phyloP scores from a whole-genome alignment of 257 asterid species.

The Rubia yunnanensis region DNA sequence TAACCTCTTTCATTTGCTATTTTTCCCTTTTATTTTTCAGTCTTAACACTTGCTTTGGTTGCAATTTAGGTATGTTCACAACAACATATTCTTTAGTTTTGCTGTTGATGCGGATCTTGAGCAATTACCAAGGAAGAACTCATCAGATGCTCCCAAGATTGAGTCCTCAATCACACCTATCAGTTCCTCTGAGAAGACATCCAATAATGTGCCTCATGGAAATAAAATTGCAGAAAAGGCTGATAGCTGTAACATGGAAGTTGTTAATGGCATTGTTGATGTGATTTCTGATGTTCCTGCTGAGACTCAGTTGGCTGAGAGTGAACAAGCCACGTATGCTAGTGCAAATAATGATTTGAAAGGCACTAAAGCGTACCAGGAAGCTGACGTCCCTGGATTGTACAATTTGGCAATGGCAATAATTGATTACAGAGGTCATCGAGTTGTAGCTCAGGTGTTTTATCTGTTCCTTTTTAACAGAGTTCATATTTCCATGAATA shows the following conservation, averaged over 20 bases:
- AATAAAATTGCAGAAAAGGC: slow-evolving; percentile 27
- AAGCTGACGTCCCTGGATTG: slow-evolving; percentile 86
- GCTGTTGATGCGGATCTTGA: slow-evolving; percentile 84
- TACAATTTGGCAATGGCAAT: slow-evolving; percentile 96
- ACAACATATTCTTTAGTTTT: slow-evolving; percentile 94
- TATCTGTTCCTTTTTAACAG: not conserved
- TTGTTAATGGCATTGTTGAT: slow-evolving; percentile 26
- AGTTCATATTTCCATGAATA: not conserved
- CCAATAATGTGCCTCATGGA: slow-evolving; percentile 26
- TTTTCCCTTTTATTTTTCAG: not conserved
- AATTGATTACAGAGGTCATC: slow-evolving; percentile 94
- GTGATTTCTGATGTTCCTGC: slow-evolving; percentile 39
- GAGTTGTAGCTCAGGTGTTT: slow-evolving; percentile 92
- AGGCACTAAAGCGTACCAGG: slow-evolving; percentile 97
- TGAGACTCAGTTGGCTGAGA: slow-evolving; percentile 76
- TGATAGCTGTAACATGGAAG: slow-evolving; percentile 27
- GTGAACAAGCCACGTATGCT: slow-evolving; percentile 98
- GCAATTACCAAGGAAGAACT: slow-evolving; percentile 47
- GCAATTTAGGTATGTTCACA: slow-evolving; percentile 78
- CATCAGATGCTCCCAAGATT: slow-evolving; percentile 37
- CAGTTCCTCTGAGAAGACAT: slow-evolving; percentile 28
- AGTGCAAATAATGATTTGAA: slow-evolving; percentile 94
- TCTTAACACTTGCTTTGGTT: slow-evolving; percentile 16
- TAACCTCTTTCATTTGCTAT: not conserved
- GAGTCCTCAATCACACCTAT: slow-evolving; percentile 26